Conservation (phyloP, 1,284 basidiomycete genomes). For the Trichosporon coremiiforme region DNA sequence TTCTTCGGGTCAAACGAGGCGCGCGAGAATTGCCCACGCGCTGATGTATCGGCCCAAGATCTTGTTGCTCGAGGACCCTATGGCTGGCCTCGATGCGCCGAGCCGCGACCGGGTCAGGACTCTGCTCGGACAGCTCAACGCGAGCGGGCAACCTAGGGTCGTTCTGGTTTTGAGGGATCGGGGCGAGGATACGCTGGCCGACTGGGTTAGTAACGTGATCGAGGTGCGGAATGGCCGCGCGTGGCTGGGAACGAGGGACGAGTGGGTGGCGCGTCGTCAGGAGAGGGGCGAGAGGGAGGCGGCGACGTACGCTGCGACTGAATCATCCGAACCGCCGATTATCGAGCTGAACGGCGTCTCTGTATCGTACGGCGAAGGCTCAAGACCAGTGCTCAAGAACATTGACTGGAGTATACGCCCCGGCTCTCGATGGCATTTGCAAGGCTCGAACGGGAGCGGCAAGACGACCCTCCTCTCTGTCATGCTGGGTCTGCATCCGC, state of each 20-base stretch:
- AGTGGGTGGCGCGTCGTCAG: constrained; percentile 57
- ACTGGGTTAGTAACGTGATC: constrained; percentile 78
- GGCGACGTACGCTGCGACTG: constrained; percentile 14
- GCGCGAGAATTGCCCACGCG: constrained; percentile 80
- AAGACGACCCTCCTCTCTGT: constrained; percentile 94
- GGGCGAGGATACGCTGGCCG: constrained; percentile 69
- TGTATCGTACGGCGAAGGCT: constrained; percentile 71
- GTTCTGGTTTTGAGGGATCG: constrained; percentile 73
- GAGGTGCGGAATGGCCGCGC: constrained; percentile 60
- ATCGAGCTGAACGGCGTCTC: constrained; percentile 68
- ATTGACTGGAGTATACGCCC: constrained; percentile 77
- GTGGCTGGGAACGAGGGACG: constrained; percentile 59
- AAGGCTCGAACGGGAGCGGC: constrained; percentile 80
- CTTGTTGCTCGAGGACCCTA: constrained; percentile 80
- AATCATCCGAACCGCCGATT: constrained; percentile 53
- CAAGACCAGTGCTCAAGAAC: constrained; percentile 65
- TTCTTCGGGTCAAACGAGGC: constrained; percentile 88
- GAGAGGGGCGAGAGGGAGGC: constrained; percentile 53
- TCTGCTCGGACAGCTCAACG: constrained; percentile 51
- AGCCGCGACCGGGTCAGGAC: constrained; percentile 49
- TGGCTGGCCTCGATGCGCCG: constrained; percentile 53
- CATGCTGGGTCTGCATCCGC: constrained; percentile 90
- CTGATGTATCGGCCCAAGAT: constrained; percentile 71
- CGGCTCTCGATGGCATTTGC: constrained; percentile 83
- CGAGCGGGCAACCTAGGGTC: constrained; percentile 58